Base-by-base conservation (phyloP, 2,329 filamentous ascomycete genomes). In the Xylariaceae sp. region DNA sequence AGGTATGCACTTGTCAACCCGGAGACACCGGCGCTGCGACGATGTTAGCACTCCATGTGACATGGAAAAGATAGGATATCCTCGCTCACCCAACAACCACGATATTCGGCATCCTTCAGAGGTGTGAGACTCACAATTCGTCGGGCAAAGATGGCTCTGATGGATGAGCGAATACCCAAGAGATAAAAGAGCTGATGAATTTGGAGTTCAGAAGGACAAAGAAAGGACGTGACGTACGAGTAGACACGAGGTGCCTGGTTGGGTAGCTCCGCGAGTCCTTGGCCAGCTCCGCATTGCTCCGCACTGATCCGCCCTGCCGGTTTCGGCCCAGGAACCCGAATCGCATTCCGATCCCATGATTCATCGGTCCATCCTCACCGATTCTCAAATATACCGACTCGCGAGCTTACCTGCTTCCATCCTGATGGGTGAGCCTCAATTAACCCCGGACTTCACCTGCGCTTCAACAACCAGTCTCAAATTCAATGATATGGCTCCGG, bases 1-100 rank as follows among this genome's bases (percentile, higher is more conserved):
- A 73, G 64, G 55, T 71, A 72, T 10, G 72, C 71, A 58, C 68
- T 68, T 9, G 72, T 73, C 52, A 73, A 60, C 34, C 72, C 72
- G 41, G 69, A 71, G 30, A 73, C 70, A 5, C 71, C 71, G 50
- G 71, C 71, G 9, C 71, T 71, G 47, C 60, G 1, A 48, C n/a
- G 35, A 35, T 37, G 39, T 60, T 51, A 56, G 45, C 54, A 51
- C 9, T 59, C 37, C 48, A 41, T 57, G 18, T 10, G 11, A 13
- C 30, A 18, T 15, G 47, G 47, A 9, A 9, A 49, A 49, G 47
- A 49, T 9, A 7, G 47, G 15, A 30, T 10, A 11, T 30, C 45
- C 30, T 11, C 41, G 17, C 41, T 45, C 41, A 45, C 41, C 41
- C 41, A n/a, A 45, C 41, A 45, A 45, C 41, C n/a, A 45, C 41